Base-by-base conservation (phyloP, 2,329 filamentous ascomycete genomes). In the Beauveria medogensis region DNA sequence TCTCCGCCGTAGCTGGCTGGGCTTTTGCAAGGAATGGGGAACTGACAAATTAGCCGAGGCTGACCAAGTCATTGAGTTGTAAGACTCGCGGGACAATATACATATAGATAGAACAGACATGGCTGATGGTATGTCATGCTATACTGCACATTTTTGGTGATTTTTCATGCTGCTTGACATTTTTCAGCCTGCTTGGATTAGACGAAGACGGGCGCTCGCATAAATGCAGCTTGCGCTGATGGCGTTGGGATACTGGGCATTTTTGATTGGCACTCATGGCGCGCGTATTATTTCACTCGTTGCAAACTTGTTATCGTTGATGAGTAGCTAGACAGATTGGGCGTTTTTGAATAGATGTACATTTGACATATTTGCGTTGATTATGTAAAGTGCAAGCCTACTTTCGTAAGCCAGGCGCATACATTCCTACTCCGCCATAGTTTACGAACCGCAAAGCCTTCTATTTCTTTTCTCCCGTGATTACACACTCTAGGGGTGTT, bases 1-100 rank as follows among this genome's bases (percentile, higher is more conserved):
- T 59, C 63, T 70, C 8, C 67, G 63, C 16, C 71, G 74, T 54
- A 74, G 67, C 63, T 79, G 77, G 76, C 63, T 79, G 24, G 76
- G 77, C 2, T 61, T 71, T 30, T 80, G 78, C 62, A 74, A 73
- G 56, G 70, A 75, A 41, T 74, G 74, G 73, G 68, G 68, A 14
- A 63, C 53, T 16, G 65, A 65, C 5, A 67, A 66, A 6, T 59
- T 65, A 24, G 65, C 67, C 9, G 69, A 64, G 10, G 63, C 54
- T 9, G 64, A 66, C 2, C 67, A 67, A 6, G 60, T 18, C 18
- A 47, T 60, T 41, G 58, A 60, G 58, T 28, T 60, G 41, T 60
- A 54, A 51, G 1, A 2, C 22, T 30, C n/a, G 47, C 44, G 12
- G 14, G 24, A 12, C 46, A 30, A 24, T 22, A 53, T 24, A 53